phyloP scores from a whole-genome alignment of 441 rosid species.

The Erysimum cheiri region DNA sequence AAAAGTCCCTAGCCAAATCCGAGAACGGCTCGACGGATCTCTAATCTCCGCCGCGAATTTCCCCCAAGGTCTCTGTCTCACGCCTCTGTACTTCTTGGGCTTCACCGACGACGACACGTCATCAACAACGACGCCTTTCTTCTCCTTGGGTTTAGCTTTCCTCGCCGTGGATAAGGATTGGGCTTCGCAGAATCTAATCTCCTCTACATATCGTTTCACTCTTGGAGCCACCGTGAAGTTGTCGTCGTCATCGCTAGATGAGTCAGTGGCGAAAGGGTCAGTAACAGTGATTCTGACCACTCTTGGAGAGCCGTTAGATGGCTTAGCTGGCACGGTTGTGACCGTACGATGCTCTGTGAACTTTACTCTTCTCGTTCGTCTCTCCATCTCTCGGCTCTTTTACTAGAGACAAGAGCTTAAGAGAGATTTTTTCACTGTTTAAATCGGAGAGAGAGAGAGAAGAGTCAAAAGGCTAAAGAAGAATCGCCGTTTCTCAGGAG shows the following conservation, averaged over 20 bases:
- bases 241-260: constrained; percentile 73
- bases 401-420: background rate
- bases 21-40: constrained; percentile 59
- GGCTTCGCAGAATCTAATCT: constrained; percentile 28
- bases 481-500: constrained; percentile 34
- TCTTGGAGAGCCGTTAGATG: constrained; percentile 40
- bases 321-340: constrained; percentile 42
- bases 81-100: constrained; percentile 66
- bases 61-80: constrained; percentile 80
- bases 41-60: constrained; percentile 89
- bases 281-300: constrained; percentile 66
- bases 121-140: constrained; percentile 10
- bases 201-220: constrained; percentile 39
- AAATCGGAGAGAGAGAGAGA: constrained; percentile 3
- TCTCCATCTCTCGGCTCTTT: constrained; percentile 37
- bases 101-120: constrained; percentile 15
- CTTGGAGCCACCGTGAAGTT: constrained; percentile 23
- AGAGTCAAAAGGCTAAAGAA: constrained; percentile 36
- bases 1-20: constrained; percentile 83
- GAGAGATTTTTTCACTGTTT: constrained; percentile 14
- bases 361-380: constrained; percentile 50
- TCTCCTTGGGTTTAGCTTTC: constrained; percentile 8
- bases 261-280: constrained; percentile 83
- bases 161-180: background rate
- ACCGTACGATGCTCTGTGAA: constrained; percentile 62